phyloP scores from a whole-genome alignment of 768 basidiomycete genomes.

The Multifurca ochricompacta region DNA sequence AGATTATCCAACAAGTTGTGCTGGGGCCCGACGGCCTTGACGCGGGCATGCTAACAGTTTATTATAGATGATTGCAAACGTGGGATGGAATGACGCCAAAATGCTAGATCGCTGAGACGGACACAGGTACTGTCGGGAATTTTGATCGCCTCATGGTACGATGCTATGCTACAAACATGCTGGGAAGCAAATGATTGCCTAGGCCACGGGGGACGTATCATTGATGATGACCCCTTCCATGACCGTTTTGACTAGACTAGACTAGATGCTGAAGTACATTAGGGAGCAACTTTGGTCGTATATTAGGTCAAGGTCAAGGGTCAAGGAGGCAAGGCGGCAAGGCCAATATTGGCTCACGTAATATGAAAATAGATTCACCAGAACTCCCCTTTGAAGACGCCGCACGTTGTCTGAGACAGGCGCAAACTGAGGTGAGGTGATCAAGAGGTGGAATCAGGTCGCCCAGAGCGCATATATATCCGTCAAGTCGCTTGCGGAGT shows the following conservation, averaged over 20 bases:
- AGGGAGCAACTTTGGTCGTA: slow-evolving; percentile 11
- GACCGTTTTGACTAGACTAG: background rate
- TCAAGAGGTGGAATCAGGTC: too few species aligned
- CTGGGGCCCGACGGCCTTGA: slow-evolving; percentile 13
- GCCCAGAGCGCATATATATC: too few species aligned
- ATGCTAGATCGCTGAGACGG: background rate
- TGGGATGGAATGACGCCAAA: too few species aligned
- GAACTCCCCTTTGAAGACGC: too few species aligned
- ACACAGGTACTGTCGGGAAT: background rate
- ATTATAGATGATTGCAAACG: slow-evolving; percentile 20
- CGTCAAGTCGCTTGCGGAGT: too few species aligned
- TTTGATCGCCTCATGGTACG: slow-evolving; percentile 9
- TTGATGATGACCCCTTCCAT: background rate
- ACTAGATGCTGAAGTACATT: background rate
- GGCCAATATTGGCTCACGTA: too few species aligned
- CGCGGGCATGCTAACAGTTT: background rate
- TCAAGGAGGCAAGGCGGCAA: too few species aligned
- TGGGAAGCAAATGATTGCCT: slow-evolving; percentile 24
- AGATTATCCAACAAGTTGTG: slow-evolving; percentile 4
- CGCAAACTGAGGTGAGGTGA: too few species aligned
- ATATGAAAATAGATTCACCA: too few species aligned
- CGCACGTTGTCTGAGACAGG: too few species aligned
- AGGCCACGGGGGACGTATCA: slow-evolving; percentile 15
- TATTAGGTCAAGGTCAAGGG: too few species aligned
- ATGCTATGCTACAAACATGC: slow-evolving; percentile 24